Evolutionary conservation across 805 yeast genomes (phyloP).

Genomic region (Saturnispora dispora): DNA sequence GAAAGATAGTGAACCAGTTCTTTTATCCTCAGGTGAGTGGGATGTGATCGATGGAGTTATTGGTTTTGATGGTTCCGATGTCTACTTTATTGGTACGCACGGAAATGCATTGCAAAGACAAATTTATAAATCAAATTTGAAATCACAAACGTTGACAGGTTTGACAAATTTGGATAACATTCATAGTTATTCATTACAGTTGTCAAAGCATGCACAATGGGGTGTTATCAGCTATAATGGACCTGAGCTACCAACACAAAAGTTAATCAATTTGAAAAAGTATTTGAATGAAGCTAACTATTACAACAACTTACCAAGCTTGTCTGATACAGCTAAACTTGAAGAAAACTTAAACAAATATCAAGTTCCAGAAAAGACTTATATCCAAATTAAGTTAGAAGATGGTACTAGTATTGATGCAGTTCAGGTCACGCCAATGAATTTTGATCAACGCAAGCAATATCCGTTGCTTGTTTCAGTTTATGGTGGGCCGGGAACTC

Average conservation of each 20-base stretch:
- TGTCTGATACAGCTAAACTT: slow-evolving; percentile 11
- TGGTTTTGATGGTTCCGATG: slow-evolving; percentile 38
- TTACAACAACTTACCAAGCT: slow-evolving; percentile 10
- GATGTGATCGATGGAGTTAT: slow-evolving; percentile 43
- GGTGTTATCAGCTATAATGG: slow-evolving; percentile 38
- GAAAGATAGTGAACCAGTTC: slow-evolving; percentile 30
- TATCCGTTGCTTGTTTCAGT: slow-evolving; percentile 61
- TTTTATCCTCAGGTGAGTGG: slow-evolving; percentile 39
- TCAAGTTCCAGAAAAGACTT: slow-evolving; percentile 45
- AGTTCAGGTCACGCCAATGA: slow-evolving; percentile 54
- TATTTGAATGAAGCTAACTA: slow-evolving; percentile 10
- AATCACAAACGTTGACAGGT: slow-evolving; percentile 15
- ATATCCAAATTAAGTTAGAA: slow-evolving; percentile 22
- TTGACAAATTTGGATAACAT: slow-evolving; percentile 28
- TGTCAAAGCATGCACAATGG: slow-evolving; percentile 51
- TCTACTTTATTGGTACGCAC: slow-evolving; percentile 52
- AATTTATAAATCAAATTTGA: slow-evolving; percentile 40
- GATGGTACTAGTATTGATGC: slow-evolving; percentile 39
- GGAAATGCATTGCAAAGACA: slow-evolving; percentile 52
- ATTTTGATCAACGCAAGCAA: slow-evolving; percentile 34
- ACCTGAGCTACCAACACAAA: slow-evolving; percentile 40
- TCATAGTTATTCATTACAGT: slow-evolving; percentile 41
- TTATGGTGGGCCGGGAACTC: slow-evolving; percentile 81
- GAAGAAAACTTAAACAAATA: slow-evolving; percentile 22
- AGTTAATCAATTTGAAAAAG: slow-evolving; percentile 26